These are phyloP conservation scores for Sugiyamaella lignohabitans DNA, from an alignment of 805 yeast genomes.

Conservation along the genomic window DNA sequence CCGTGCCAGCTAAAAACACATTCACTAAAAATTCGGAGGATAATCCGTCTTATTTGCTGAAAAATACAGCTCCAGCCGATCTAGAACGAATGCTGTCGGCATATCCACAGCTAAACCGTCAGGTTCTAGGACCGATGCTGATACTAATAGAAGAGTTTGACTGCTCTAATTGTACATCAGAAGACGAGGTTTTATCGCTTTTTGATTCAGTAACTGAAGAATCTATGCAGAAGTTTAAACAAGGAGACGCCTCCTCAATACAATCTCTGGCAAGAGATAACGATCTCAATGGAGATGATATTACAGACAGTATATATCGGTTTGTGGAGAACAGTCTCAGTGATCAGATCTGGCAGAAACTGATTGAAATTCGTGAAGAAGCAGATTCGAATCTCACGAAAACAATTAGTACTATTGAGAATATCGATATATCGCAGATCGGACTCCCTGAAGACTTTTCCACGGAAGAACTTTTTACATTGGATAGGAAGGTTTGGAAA, in stretches of 20 bases:
- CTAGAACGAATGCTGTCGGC: slow-evolving; percentile 38
- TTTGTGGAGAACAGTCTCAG: slow-evolving; percentile 67
- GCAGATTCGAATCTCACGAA: slow-evolving; percentile 22
- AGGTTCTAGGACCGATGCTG: slow-evolving; percentile 37
- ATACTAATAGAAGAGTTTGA: slow-evolving; percentile 36
- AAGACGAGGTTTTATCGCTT: slow-evolving; percentile 28
- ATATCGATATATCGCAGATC: slow-evolving; percentile 39
- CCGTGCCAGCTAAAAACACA: not conserved
- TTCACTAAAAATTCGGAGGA: not conserved
- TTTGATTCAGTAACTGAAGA: slow-evolving; percentile 29
- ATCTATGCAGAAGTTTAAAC: slow-evolving; percentile 33
- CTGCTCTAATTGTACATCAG: slow-evolving; percentile 27
- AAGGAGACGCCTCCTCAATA: slow-evolving; percentile 25
- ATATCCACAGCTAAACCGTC: slow-evolving; percentile 36
- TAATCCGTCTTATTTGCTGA: not conserved
- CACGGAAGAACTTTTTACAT: slow-evolving; percentile 24
- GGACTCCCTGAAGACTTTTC: slow-evolving; percentile 33
- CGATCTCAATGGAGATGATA: slow-evolving; percentile 27
- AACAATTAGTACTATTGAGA: slow-evolving; percentile 24
- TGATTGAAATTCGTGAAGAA: slow-evolving; percentile 29
- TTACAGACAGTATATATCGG: slow-evolving; percentile 51
- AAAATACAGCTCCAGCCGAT: not conserved
- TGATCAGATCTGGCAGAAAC: slow-evolving; percentile 56
- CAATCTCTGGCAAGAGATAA: slow-evolving; percentile 24
- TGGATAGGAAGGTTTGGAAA: slow-evolving; percentile 40